Evolutionary conservation across 2,329 filamentous ascomycete genomes (phyloP), one percentile per base, ranked within the genome.

Genomic region (Colletotrichum magnum): DNA sequence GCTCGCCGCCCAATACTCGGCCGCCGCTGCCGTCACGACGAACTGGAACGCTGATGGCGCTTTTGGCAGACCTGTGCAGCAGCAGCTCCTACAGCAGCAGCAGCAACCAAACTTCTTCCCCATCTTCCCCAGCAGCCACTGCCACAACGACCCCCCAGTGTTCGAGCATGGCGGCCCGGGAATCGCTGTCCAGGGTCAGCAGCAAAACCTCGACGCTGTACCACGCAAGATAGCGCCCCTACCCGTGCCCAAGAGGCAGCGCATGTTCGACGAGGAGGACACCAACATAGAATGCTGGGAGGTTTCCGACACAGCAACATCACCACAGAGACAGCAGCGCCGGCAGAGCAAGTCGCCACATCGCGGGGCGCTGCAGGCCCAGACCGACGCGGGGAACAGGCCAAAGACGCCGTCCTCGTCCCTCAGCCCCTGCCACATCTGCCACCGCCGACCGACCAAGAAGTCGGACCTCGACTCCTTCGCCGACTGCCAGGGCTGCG

Each of bases 401-500:
- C 32, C 58, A 43, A 66, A 51, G 70, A 43, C 72, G 62, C 18
- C 76, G 16, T 3, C 47, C 18, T 62, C 76, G 3, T 72, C 80
- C 5, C 80, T 89, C 28, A 81, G 79, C 47, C 86, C 90, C 0
- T 93, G 91, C 77, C 89, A 93, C 79, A 88, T 92, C 71, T 93
- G 91, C 82, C 87, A 87, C 74, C 87, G 89, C 50, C 86, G 87
- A 62, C 91, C 91, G 1, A 90, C 85, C 60, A 89, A 89, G 73
- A 91, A 88, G 76, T 85, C 85, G 6, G 90, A 93, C 65, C 84
- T 93, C 41, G 90, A 92, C 77, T 88, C 87, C 10, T 93, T 89
- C 75, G 86, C 89, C 54, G 84, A 89, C 73, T 93, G 91, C 76
- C 81, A 87, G 72, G 85, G 87, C 15, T 93, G 91, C 75, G 82